Percentiles rank a stretch among this genome's conserved stretches.
Conservation (phyloP, 2,329 filamentous ascomycete genomes). For the Cytospora chrysosperma region DNA sequence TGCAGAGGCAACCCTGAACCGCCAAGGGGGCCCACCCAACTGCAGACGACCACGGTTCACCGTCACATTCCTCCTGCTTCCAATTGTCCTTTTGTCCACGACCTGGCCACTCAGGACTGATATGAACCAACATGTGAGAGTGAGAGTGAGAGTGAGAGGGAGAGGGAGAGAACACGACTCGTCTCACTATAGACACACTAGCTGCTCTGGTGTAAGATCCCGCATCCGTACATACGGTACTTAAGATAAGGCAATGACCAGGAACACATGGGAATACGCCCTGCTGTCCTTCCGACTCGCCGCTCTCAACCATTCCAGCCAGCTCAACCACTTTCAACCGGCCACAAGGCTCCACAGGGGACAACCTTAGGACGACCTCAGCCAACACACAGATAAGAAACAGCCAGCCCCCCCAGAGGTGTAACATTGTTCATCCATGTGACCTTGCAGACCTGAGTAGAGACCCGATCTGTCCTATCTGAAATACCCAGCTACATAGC, state of each 20-base stretch:
- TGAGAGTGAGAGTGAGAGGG: no score
- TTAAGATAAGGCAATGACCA: no score
- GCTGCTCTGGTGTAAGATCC: no score
- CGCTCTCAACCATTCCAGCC: neutral
- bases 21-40: conserved; percentile 6
- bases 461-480: conserved; percentile 1
- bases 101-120: neutral
- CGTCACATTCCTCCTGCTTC: conserved; percentile 2
- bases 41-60: neutral
- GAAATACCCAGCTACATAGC: no score
- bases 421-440: neutral
- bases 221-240: no score
- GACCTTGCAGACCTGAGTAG: conserved; percentile 2
- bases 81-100: neutral
- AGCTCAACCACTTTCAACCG: conserved; percentile 4
- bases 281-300: neutral
- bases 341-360: conserved; percentile 4
- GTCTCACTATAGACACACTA: no score
- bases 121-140: no score
- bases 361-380: neutral
- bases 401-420: neutral
- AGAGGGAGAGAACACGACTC: no score
- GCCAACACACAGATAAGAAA: neutral
- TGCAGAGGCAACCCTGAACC: conserved; percentile 20
- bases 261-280: no score